phyloP scores from a whole-genome alignment of 208 protist genomes.

The Trypanosoma avium region DNA sequence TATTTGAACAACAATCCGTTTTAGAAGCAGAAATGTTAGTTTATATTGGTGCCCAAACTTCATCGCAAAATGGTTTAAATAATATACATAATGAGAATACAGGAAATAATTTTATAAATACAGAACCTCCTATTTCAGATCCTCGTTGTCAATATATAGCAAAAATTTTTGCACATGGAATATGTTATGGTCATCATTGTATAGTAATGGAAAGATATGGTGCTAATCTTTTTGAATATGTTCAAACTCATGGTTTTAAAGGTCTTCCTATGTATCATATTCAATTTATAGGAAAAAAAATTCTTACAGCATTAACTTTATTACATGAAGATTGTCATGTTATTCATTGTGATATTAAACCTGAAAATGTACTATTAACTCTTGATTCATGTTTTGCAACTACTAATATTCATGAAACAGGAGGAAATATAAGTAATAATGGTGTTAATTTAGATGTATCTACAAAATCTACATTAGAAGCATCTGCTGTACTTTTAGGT shows the following conservation, averaged over 20 bases:
- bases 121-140: slow-evolving; percentile 51
- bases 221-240: slow-evolving; percentile 92
- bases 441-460: background rate
- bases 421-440: background rate
- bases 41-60: slow-evolving; percentile 64
- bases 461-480: background rate
- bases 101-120: background rate
- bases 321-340: slow-evolving; percentile 89
- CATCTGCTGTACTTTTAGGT: slow-evolving; percentile 1
- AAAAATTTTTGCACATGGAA: slow-evolving; percentile 71
- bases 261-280: slow-evolving; percentile 87
- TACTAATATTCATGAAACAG: background rate
- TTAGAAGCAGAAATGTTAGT: slow-evolving; percentile 88
- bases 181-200: slow-evolving; percentile 86
- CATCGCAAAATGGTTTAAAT: background rate
- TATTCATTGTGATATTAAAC: slow-evolving; percentile 97
- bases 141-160: slow-evolving; percentile 57
- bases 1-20: slow-evolving; percentile 78
- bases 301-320: slow-evolving; percentile 92
- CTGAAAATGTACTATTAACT: slow-evolving; percentile 92
- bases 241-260: slow-evolving; percentile 67
- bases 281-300: slow-evolving; percentile 82
- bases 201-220: slow-evolving; percentile 92
- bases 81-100: background rate
- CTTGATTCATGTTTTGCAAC: slow-evolving; percentile 45